Evolutionary conservation across 306 rosid genomes (phyloP).

Genomic region (Castanopsis chinensis): DNA sequence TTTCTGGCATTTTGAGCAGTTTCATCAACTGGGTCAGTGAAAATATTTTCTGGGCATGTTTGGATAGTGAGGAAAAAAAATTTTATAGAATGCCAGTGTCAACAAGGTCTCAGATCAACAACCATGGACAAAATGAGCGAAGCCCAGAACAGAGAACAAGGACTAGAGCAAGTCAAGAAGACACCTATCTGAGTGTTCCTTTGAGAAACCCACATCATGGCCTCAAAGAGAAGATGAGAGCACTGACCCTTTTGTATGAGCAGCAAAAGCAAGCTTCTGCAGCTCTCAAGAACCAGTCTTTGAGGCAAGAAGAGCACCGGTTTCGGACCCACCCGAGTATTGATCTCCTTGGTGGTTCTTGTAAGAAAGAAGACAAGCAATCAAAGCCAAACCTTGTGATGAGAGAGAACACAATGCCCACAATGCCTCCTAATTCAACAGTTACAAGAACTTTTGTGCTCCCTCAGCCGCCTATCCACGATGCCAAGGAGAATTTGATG

Average conservation of each 20-base stretch:
- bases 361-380: conserved; percentile 33
- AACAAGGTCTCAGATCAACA: conserved; percentile 63
- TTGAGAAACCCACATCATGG: conserved; percentile 82
- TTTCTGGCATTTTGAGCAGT: not conserved
- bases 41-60: conserved; percentile 41
- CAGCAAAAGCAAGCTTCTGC: conserved; percentile 79
- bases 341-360: conserved; percentile 26
- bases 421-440: conserved; percentile 28
- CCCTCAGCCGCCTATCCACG: conserved; percentile 52
- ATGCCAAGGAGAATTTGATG: conserved; percentile 55
- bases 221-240: conserved; percentile 82
- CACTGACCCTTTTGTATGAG: conserved; percentile 77
- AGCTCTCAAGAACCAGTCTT: conserved; percentile 47
- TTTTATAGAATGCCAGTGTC: conserved; percentile 73
- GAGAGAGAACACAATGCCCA: conserved; percentile 66
- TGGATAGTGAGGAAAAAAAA: not conserved
- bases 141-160: conserved; percentile 23
- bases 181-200: conserved; percentile 15
- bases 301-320: conserved; percentile 30
- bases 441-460: conserved; percentile 60
- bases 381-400: conserved; percentile 34
- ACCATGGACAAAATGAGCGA: conserved; percentile 31
- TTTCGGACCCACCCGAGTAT: conserved; percentile 33
- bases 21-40: conserved; percentile 22
- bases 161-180: conserved; percentile 39